Evolutionary conservation across 2,329 filamentous ascomycete species (phyloP).

Genomic region (Amauroascus verrucosus): DNA sequence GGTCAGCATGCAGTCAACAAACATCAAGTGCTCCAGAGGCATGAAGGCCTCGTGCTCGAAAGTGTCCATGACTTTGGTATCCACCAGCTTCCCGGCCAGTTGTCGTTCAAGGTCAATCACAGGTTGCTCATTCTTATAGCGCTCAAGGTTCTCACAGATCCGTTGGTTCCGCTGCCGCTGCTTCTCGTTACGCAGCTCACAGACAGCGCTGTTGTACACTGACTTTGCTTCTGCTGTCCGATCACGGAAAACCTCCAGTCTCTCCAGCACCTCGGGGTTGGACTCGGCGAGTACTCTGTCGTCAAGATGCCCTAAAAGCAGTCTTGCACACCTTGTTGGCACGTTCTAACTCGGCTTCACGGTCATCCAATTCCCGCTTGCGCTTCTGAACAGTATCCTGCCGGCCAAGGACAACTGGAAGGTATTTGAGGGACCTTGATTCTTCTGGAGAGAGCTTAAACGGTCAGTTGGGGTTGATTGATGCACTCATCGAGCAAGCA

Average conservation of each 20-base stretch:
- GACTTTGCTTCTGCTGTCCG: slow-evolving; percentile 13
- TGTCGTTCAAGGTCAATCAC: background rate
- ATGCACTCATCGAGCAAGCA: no score
- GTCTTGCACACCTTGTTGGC: no score
- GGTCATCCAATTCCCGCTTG: no score
- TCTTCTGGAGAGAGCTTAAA: no score
- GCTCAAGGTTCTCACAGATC: background rate
- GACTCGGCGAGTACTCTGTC: no score
- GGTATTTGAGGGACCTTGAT: no score
- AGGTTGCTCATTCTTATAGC: slow-evolving; percentile 5
- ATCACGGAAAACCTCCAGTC: slow-evolving; percentile 15
- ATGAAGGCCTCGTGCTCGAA: slow-evolving; percentile 4
- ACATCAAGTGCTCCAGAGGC: background rate
- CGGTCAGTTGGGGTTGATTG: no score
- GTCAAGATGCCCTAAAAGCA: no score
- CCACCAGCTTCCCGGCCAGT: slow-evolving; percentile 6
- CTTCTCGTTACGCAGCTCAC: slow-evolving; percentile 1
- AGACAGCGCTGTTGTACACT: slow-evolving; percentile 9
- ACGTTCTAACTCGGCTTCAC: no score
- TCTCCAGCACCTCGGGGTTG: slow-evolving; percentile 14
- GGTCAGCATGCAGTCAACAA: slow-evolving; percentile 7
- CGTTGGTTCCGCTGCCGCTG: background rate
- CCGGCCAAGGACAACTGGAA: no score
- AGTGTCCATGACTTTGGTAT: slow-evolving; percentile 1
- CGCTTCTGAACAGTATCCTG: no score